Evolutionary conservation across 371 early-diverging fungal genomes (phyloP).

Genomic region (Mucor indicus): DNA sequence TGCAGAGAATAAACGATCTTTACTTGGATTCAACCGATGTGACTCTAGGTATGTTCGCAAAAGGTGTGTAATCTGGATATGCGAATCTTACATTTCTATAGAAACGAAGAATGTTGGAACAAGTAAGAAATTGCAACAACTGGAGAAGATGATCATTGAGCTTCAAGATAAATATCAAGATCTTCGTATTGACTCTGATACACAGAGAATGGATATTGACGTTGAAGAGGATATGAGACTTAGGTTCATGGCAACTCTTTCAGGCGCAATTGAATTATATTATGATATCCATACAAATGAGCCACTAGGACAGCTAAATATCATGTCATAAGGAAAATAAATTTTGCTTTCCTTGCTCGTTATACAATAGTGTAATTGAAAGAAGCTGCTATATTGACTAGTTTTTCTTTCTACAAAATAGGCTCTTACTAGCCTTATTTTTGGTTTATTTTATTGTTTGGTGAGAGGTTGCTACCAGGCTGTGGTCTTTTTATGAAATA

Average conservation of each 20-base stretch:
- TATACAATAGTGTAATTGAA: too few species aligned
- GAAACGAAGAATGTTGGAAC: not conserved
- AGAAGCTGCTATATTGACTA: too few species aligned
- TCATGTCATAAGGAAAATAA: too few species aligned
- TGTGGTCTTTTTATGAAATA: constrained; percentile 12
- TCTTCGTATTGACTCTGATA: not conserved
- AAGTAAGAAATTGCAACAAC: constrained; percentile 3
- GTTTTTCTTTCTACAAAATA: too few species aligned
- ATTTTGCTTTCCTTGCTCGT: too few species aligned
- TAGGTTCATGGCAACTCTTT: not conserved
- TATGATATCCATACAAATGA: constrained; percentile 3
- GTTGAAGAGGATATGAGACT: not conserved
- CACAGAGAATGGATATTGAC: constrained; percentile 1
- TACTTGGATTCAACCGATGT: not conserved
- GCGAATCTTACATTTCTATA: not conserved
- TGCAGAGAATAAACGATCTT: constrained; percentile 5
- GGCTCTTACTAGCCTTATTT: too few species aligned
- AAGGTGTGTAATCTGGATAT: too few species aligned
- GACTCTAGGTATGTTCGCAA: not conserved
- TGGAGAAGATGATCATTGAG: constrained; percentile 6
- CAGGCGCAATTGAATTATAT: not conserved
- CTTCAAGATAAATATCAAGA: constrained; percentile 11
- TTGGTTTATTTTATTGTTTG: too few species aligned
- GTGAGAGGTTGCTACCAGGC: too few species aligned
- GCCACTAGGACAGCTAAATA: constrained; percentile 14